Conservation (phyloP, 2,329 filamentous ascomycete genomes). For the Aureobasidium sp. region DNA sequence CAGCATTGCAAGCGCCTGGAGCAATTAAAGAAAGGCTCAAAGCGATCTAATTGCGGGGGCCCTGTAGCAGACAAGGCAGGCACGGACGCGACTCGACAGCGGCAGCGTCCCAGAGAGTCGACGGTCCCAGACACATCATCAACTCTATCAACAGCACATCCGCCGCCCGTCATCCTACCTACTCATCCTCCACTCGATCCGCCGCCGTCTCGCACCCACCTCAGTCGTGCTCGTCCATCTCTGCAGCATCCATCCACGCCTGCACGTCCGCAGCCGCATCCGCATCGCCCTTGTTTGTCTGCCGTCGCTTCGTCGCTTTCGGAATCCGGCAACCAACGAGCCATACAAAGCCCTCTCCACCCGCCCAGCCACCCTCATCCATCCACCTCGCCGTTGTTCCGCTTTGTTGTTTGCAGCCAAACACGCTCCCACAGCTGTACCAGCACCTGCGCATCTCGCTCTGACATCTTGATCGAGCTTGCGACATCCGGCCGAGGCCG, state of each 20-base stretch:
- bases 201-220: background rate
- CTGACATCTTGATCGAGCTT: slow-evolving; percentile 11
- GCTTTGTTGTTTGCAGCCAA: slow-evolving; percentile 9
- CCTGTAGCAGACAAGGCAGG: background rate
- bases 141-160: background rate
- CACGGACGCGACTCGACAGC: background rate
- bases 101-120: background rate
- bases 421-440: background rate
- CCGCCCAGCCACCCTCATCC: background rate
- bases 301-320: slow-evolving; percentile 1
- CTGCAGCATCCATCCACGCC: background rate
- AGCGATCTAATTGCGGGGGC: slow-evolving; percentile 4
- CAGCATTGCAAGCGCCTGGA: slow-evolving; percentile 4
- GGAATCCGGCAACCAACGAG: slow-evolving; percentile 4
- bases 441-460: background rate
- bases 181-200: background rate
- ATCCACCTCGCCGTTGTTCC: slow-evolving; percentile 4
- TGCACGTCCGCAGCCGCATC: background rate
- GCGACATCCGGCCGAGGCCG: slow-evolving; percentile 16
- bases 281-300: background rate
- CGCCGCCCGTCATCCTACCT: background rate
- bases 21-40: background rate
- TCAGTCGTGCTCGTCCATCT: background rate
- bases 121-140: background rate
- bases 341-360: slow-evolving; percentile 7